Evolutionary conservation across 768 basidiomycete genomes (phyloP).

Genomic region (Amanita rubescens): DNA sequence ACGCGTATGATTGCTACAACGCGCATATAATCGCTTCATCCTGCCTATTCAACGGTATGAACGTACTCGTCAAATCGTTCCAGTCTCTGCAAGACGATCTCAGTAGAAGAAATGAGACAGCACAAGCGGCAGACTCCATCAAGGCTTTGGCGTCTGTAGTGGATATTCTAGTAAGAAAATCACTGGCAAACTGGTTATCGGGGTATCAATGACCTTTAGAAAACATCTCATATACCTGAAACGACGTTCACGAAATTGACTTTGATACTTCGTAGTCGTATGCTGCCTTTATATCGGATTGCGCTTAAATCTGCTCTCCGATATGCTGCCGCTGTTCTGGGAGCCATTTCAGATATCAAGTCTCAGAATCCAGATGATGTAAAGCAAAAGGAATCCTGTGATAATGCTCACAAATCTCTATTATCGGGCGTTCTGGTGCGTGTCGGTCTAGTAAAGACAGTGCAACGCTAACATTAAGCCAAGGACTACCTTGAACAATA

Average conservation of each 20-base stretch:
- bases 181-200: not conserved
- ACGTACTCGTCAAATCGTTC: not conserved
- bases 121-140: not conserved
- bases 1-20: too few relatives aligned
- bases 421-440: conserved; percentile 47
- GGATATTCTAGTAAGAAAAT: not conserved
- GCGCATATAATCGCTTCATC: conserved; percentile 1
- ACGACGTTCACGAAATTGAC: conserved; percentile 30
- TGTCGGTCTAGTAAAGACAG: conserved; percentile 11
- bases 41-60: not conserved
- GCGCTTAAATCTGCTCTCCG: conserved; percentile 32
- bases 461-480: conserved; percentile 15
- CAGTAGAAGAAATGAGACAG: not conserved
- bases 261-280: conserved; percentile 31
- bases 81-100: not conserved
- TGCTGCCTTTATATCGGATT: conserved; percentile 37
- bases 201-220: conserved; percentile 18
- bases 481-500: conserved; percentile 26
- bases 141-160: not conserved
- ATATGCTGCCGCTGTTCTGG: conserved; percentile 34
- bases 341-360: conserved; percentile 30
- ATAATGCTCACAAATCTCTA: conserved; percentile 35
- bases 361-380: conserved; percentile 20
- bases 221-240: conserved; percentile 29
- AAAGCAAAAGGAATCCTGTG: conserved; percentile 29